These are phyloP conservation scores for Pseudogymnoascus sp. DNA, from an alignment of 2,329 filamentous ascomycete species.

Conservation along the genomic window DNA sequence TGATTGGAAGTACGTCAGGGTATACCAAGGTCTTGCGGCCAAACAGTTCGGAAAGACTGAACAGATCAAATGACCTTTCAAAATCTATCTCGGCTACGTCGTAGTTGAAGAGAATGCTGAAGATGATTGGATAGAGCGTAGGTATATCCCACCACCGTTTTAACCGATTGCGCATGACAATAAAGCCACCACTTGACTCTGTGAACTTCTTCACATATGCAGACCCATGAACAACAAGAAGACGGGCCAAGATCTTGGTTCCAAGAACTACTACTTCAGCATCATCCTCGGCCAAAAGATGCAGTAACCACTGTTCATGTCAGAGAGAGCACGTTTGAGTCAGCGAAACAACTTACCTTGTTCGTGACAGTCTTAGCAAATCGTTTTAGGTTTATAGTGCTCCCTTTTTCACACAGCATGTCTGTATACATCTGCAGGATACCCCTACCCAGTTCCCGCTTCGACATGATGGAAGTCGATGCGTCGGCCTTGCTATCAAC, in stretches of 20 bases:
- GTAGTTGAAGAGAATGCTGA: slow-evolving; percentile 79
- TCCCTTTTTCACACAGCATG: slow-evolving; percentile 67
- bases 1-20: slow-evolving; percentile 70
- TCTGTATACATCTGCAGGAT: slow-evolving; percentile 71
- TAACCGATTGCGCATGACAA: slow-evolving; percentile 72
- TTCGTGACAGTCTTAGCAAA: slow-evolving; percentile 94
- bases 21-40: slow-evolving; percentile 60
- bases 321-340: slow-evolving; percentile 22
- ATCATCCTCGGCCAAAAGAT: slow-evolving; percentile 81
- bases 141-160: slow-evolving; percentile 85
- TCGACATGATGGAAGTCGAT: slow-evolving; percentile 42
- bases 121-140: slow-evolving; percentile 77
- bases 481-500: slow-evolving; percentile 27
- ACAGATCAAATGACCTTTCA: slow-evolving; percentile 65
- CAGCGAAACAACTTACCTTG: slow-evolving; percentile 51
- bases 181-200: slow-evolving; percentile 68
- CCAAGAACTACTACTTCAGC: slow-evolving; percentile 74
- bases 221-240: slow-evolving; percentile 74
- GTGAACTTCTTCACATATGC: slow-evolving; percentile 80
- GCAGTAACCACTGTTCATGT: slow-evolving; percentile 69
- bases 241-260: slow-evolving; percentile 71
- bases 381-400: slow-evolving; percentile 63
- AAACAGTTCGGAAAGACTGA: slow-evolving; percentile 67
- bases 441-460: slow-evolving; percentile 63
- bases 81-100: slow-evolving; percentile 71